Conservation (phyloP, 805 yeast species). For the Metschnikowia borealis region DNA sequence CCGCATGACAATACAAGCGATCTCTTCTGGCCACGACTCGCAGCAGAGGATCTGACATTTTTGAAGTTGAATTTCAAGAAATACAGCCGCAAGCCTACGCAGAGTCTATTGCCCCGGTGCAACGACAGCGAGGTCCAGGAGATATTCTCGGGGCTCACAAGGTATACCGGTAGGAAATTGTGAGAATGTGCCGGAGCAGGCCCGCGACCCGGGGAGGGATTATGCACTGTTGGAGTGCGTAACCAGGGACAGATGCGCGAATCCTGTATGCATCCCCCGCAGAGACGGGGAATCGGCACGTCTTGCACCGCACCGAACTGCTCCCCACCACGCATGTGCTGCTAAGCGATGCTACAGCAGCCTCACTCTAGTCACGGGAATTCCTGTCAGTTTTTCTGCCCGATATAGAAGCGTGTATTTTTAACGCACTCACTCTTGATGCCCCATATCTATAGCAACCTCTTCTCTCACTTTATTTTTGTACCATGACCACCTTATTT, state of each 20-base stretch:
- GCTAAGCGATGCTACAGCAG: background rate
- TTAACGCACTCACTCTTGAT: background rate
- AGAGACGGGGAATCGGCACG: background rate
- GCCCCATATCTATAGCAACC: background rate
- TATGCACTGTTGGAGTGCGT: background rate
- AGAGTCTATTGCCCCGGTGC: conserved; percentile 35
- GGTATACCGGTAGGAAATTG: conserved; percentile 7
- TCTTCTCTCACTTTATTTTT: background rate
- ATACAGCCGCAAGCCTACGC: conserved; percentile 14
- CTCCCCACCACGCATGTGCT: conserved; percentile 1
- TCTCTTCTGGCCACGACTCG: conserved; percentile 37
- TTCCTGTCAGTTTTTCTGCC: background rate
- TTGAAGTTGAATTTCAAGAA: conserved; percentile 22
- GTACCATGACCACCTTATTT: conserved; percentile 10
- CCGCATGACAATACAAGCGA: conserved; percentile 11
- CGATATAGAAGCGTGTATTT: background rate
- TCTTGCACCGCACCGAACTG: background rate
- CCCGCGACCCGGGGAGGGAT: background rate
- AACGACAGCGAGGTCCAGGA: conserved; percentile 7
- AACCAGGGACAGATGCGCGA: background rate
- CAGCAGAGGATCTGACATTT: conserved; percentile 26
- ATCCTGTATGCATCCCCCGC: conserved; percentile 1
- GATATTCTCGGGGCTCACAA: conserved; percentile 12
- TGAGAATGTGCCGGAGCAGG: background rate
- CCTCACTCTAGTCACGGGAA: background rate